These are phyloP conservation scores for Globisporangium orthogonon DNA, from an alignment of 352 stramenopile species.

Conservation along the genomic window DNA sequence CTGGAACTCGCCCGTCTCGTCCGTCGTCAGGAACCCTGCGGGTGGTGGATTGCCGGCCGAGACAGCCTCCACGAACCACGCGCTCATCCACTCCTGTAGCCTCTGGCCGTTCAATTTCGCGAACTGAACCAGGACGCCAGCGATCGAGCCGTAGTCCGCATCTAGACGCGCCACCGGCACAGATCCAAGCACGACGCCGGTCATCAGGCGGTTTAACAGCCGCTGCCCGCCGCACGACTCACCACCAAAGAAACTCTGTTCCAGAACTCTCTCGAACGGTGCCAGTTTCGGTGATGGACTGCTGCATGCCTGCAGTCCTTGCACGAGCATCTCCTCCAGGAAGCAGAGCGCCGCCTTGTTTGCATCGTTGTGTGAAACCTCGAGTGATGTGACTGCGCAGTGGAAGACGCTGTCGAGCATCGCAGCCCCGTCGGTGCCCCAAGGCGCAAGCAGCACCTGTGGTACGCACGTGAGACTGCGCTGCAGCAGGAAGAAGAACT, in stretches of 20 bases:
- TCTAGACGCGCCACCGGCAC: slow-evolving; percentile 62
- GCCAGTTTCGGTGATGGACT: slow-evolving; percentile 11
- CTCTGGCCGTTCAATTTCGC: slow-evolving; percentile 53
- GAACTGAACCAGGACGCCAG: slow-evolving; percentile 62
- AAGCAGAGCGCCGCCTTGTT: slow-evolving; percentile 93
- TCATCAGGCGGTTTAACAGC: slow-evolving; percentile 56
- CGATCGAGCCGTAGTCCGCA: slow-evolving; percentile 74
- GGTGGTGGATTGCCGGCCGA: slow-evolving; percentile 22
- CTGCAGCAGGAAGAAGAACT: slow-evolving; percentile 95
- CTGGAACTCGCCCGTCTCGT: slow-evolving; percentile 63
- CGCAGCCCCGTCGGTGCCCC: slow-evolving; percentile 22
- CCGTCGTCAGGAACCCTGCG: slow-evolving; percentile 48
- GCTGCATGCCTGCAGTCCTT: slow-evolving; percentile 14
- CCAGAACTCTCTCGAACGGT: slow-evolving; percentile 17
- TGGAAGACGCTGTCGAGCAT: slow-evolving; percentile 81
- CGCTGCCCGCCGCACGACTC: slow-evolving; percentile 26
- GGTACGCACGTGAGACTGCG: slow-evolving; percentile 85
- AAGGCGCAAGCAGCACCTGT: slow-evolving; percentile 44
- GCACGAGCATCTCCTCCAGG: slow-evolving; percentile 59
- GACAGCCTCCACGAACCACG: slow-evolving; percentile 61
- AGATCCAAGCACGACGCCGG: slow-evolving; percentile 54
- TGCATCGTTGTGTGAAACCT: slow-evolving; percentile 91
- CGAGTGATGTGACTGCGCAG: slow-evolving; percentile 82
- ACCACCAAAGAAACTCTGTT: slow-evolving; percentile 16
- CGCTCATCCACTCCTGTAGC: slow-evolving; percentile 49